Evolutionary conservation across 768 basidiomycete genomes (phyloP).

Genomic region (Coprinellus micaceus): DNA sequence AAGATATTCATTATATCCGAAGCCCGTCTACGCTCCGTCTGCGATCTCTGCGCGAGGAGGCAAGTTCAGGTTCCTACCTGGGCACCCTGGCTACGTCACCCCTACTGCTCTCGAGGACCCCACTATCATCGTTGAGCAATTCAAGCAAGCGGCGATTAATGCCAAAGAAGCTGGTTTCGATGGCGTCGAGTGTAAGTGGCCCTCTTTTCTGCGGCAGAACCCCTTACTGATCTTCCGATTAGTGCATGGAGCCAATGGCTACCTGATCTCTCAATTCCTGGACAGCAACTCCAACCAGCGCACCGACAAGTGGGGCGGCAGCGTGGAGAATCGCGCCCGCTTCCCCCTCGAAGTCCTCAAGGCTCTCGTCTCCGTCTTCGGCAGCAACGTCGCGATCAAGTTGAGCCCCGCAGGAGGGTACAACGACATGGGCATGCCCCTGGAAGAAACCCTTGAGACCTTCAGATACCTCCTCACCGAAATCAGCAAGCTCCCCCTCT

Average conservation of each 20-base stretch:
- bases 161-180: conserved; percentile 56
- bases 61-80: conserved; percentile 37
- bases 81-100: conserved; percentile 37
- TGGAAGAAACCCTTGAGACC: conserved; percentile 36
- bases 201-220: background rate
- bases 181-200: conserved; percentile 40
- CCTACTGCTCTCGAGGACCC: conserved; percentile 44
- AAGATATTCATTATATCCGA: too few relatives aligned
- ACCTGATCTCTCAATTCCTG: conserved; percentile 48
- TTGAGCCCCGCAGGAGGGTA: conserved; percentile 16
- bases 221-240: background rate
- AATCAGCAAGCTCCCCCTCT: conserved; percentile 30
- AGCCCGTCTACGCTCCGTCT: conserved; percentile 44
- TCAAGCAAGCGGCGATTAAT: conserved; percentile 41
- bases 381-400: conserved; percentile 16
- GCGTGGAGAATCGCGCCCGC: conserved; percentile 50
- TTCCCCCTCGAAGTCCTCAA: conserved; percentile 53
- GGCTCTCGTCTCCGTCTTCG: conserved; percentile 20
- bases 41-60: conserved; percentile 40
- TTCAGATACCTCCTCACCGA: conserved; percentile 34
- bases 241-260: conserved; percentile 45
- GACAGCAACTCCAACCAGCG: conserved; percentile 39
- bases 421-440: conserved; percentile 30
- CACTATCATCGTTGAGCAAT: conserved; percentile 32
- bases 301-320: conserved; percentile 60